phyloP scores from a whole-genome alignment of 306 rosid genomes.

The Bauhinia variegata region DNA sequence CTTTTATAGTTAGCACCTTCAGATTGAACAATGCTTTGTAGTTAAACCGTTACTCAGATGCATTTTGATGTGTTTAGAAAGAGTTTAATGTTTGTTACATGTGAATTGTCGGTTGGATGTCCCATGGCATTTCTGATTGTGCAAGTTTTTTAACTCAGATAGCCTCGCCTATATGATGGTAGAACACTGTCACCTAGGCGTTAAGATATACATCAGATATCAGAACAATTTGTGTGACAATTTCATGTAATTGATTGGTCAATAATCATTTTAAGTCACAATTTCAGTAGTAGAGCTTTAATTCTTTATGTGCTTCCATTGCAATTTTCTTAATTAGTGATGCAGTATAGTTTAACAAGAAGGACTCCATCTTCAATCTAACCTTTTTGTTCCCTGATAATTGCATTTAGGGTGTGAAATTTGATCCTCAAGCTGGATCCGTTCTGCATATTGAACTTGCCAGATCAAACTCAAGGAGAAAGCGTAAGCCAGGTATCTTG shows the following conservation, averaged over 20 bases:
- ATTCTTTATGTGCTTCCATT: slow-evolving; percentile 10
- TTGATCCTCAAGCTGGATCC: slow-evolving; percentile 93
- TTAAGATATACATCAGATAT: background rate
- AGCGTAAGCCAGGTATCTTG: slow-evolving; percentile 76
- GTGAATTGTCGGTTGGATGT: background rate
- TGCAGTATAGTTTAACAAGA: slow-evolving; percentile 1
- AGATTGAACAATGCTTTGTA: slow-evolving; percentile 3
- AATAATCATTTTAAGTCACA: background rate
- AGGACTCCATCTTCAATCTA: slow-evolving; percentile 30
- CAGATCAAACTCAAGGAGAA: slow-evolving; percentile 93
- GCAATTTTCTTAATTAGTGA: slow-evolving; percentile 25
- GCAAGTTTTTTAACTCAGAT: background rate
- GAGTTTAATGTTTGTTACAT: background rate
- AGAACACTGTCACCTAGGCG: background rate
- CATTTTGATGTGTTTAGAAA: background rate
- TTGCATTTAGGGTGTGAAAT: slow-evolving; percentile 76
- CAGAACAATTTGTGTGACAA: background rate
- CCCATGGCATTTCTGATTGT: background rate
- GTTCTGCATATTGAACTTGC: slow-evolving; percentile 87
- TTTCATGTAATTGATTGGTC: background rate
- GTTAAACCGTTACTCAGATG: too few species aligned
- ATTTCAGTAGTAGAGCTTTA: background rate
- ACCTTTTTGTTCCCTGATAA: slow-evolving; percentile 34
- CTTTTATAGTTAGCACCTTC: slow-evolving; percentile 4
- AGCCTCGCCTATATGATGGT: background rate